phyloP scores from a whole-genome alignment of 305 asterid genomes.

The Ajuga reptans region DNA sequence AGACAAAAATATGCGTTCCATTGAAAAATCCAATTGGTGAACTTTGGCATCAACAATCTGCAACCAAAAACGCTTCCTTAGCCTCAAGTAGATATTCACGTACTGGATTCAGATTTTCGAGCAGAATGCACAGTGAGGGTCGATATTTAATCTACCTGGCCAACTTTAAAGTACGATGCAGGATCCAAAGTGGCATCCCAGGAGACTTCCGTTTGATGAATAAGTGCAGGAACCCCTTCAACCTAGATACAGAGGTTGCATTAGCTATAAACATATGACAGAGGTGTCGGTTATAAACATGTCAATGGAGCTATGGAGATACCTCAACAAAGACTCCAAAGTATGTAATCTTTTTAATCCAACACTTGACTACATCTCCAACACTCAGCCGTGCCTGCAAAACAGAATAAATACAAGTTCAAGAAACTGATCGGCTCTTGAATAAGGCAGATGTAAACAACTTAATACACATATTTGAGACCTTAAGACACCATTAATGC shows the following conservation, averaged over 20 bases:
- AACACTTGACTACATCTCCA: conserved; percentile 84
- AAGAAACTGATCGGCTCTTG: background rate
- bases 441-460: background rate
- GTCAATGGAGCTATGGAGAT: conserved; percentile 18
- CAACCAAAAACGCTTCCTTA: conserved; percentile 17
- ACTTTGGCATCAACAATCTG: conserved; percentile 92
- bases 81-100: background rate
- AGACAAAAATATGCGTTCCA: conserved; percentile 80
- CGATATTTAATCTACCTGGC: conserved; percentile 45
- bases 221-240: conserved; percentile 85
- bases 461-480: background rate
- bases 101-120: background rate
- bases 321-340: conserved; percentile 94
- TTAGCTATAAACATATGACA: conserved; percentile 9
- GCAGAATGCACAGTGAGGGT: background rate
- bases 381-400: conserved; percentile 67
- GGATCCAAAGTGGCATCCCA: conserved; percentile 95
- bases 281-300: background rate
- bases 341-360: conserved; percentile 80
- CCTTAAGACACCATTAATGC: background rate
- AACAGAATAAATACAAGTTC: conserved; percentile 18
- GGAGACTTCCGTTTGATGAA: conserved; percentile 91
- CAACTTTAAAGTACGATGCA: conserved; percentile 68
- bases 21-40: conserved; percentile 78
- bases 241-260: conserved; percentile 38